phyloP scores from a whole-genome alignment of 169 alveolate genomes.

The Cryptosporidium sp. region DNA sequence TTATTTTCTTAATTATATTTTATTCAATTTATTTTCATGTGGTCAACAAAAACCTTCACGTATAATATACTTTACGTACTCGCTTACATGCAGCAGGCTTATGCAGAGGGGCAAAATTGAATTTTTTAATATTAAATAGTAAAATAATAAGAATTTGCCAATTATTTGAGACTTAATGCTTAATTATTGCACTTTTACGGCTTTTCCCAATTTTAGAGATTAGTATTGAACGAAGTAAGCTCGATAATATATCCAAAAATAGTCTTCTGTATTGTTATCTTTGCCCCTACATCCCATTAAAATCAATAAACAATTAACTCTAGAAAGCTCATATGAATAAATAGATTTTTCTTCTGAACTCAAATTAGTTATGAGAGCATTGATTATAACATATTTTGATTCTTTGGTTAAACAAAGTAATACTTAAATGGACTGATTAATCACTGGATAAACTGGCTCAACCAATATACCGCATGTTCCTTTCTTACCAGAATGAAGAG shows the following conservation, averaged over 20 bases:
- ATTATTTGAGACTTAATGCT: background rate
- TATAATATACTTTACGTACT: conserved; percentile 69
- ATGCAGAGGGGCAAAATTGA: conserved; percentile 29
- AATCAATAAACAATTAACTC: conserved; percentile 3
- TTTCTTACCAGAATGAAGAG: conserved; percentile 64
- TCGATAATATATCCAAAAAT: background rate
- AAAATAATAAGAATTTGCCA: background rate
- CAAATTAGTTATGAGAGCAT: background rate
- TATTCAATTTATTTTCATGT: conserved; percentile 18
- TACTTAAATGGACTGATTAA: conserved; percentile 2
- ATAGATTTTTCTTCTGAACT: background rate
- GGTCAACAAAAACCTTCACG: conserved; percentile 63
- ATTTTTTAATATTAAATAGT: background rate
- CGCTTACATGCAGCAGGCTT: conserved; percentile 43
- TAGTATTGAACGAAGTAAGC: too few species aligned
- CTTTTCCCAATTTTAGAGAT: too few species aligned
- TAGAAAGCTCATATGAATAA: background rate
- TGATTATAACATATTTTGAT: background rate
- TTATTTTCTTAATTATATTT: background rate
- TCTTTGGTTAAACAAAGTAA: background rate
- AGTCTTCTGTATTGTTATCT: background rate
- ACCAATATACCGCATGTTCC: conserved; percentile 77
- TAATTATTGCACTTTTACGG: too few species aligned
- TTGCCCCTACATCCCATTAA: background rate
- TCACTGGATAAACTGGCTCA: conserved; percentile 75